Evolutionary conservation across 305 asterid genomes (phyloP).

Genomic region (Lippia alba): DNA sequence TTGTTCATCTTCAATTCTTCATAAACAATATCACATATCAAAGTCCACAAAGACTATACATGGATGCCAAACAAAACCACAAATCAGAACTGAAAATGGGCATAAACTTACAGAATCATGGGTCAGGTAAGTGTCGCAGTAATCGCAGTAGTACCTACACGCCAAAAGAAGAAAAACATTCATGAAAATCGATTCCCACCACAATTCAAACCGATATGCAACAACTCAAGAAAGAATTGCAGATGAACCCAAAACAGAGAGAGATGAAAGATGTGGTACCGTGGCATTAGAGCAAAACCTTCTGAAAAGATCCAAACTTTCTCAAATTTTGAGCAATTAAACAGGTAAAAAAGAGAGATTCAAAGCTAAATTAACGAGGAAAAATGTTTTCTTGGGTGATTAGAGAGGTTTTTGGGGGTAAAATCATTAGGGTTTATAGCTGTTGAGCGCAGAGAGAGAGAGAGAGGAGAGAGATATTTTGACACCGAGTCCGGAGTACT

Average conservation of each 20-base stretch:
- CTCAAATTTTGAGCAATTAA: not conserved
- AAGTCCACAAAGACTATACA: no score
- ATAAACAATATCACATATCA: no score
- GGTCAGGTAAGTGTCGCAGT: conserved; percentile 72
- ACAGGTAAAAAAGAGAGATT: not conserved
- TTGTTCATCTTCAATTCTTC: not conserved
- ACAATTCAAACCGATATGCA: conserved; percentile 12
- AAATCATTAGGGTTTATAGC: conserved; percentile 35
- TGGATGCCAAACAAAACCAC: no score
- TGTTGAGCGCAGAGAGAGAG: not conserved
- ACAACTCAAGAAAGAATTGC: not conserved
- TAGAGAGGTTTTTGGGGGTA: conserved; percentile 27
- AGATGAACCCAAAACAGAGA: not conserved
- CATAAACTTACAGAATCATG: conserved; percentile 63
- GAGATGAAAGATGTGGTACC: conserved; percentile 29
- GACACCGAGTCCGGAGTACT: no score
- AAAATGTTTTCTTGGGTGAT: conserved; percentile 1
- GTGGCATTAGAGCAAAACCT: conserved; percentile 40
- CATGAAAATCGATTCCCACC: not conserved
- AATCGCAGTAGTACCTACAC: conserved; percentile 70
- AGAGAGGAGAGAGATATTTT: not conserved
- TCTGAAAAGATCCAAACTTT: not conserved
- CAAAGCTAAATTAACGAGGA: not conserved
- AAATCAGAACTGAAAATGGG: not conserved
- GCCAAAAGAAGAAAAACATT: not conserved